Evolutionary conservation across 108 stramenopile genomes (phyloP).

Genomic region (Nannochloropsis gaditana): DNA sequence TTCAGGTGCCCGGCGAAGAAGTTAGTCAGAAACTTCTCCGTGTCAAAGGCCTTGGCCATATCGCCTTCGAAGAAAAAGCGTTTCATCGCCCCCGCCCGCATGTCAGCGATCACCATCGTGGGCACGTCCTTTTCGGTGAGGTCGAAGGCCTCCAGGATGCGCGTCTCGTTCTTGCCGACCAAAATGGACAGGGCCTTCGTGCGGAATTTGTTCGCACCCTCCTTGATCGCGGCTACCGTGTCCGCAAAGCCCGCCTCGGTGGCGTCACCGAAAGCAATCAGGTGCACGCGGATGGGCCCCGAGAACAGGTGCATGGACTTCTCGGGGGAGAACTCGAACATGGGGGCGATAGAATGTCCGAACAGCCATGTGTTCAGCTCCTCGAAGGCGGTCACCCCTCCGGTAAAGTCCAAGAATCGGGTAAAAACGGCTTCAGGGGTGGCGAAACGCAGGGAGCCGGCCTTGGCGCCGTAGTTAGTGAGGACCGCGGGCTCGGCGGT

Average conservation of each 20-base stretch:
- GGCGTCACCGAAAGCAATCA: conserved; percentile 32
- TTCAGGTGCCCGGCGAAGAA: conserved; percentile 44
- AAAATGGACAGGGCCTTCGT: conserved; percentile 49
- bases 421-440: neutral
- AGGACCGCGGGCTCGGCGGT: conserved; percentile 30
- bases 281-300: conserved; percentile 43
- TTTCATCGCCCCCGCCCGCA: conserved; percentile 51
- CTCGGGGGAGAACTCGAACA: conserved; percentile 50
- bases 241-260: neutral
- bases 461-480: neutral
- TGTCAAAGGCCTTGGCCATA: conserved; percentile 22
- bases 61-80: conserved; percentile 50
- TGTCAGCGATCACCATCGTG: conserved; percentile 51
- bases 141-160: conserved; percentile 58
- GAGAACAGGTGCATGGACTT: conserved; percentile 54
- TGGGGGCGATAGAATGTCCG: conserved; percentile 50
- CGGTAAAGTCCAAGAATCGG: conserved; percentile 2
- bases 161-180: conserved; percentile 51
- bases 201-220: conserved; percentile 42
- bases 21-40: conserved; percentile 37
- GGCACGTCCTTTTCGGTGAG: conserved; percentile 48
- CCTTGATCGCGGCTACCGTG: neutral
- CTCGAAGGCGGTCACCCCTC: conserved; percentile 25
- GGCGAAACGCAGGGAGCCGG: neutral
- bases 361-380: conserved; percentile 46